Base-by-base conservation (phyloP, 805 yeast species). In the Monosporozyma yasuniensis region DNA sequence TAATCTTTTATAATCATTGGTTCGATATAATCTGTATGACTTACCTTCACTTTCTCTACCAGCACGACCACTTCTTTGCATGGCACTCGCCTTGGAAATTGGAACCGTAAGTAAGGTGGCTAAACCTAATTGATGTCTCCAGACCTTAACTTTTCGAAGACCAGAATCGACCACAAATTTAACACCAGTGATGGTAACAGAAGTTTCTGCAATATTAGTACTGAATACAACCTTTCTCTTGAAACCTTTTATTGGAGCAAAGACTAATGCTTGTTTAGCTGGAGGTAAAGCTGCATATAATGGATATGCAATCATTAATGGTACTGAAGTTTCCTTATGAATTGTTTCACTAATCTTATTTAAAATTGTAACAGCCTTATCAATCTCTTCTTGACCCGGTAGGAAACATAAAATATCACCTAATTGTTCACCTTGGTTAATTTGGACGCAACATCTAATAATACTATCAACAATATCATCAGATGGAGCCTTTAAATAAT, bases 341-440 rank as follows among this genome's bases (percentile, higher is more conserved):
- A 90, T 65, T 43, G 76, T 74, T 0, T 85, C 84, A 1, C 90
- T 77, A 19, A 84, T 60, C 37, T 76, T 75, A 49, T 71, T 75
- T 49, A 93, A 68, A 1, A 83, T 67, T 14, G 78, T 76, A 1
- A 80, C 88, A 12, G 86, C 83, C 57, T 84, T 84, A 64, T 93
- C 99, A 64, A 93, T 93, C 61, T 93, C 99, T 62, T 93, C 99
- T 66, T 93, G 99, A 54, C 99, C 99, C 0, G 98, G 90, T 49
- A 93, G 69, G 62, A 93, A 93, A 49, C 91, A 91, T 27, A 93
- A 68, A n/a, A 93, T 78, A 64, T 93, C 99, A 44, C 99, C 99
- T 32, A 61, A 47, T 16, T 78, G 86, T 63, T 93, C 96, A 7
- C 84, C 72, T 56, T 76, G 73, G 61, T 93, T 90, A 12, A 90